Conservation (phyloP, 2,329 filamentous ascomycete genomes). For the Juglanconis juglandina region DNA sequence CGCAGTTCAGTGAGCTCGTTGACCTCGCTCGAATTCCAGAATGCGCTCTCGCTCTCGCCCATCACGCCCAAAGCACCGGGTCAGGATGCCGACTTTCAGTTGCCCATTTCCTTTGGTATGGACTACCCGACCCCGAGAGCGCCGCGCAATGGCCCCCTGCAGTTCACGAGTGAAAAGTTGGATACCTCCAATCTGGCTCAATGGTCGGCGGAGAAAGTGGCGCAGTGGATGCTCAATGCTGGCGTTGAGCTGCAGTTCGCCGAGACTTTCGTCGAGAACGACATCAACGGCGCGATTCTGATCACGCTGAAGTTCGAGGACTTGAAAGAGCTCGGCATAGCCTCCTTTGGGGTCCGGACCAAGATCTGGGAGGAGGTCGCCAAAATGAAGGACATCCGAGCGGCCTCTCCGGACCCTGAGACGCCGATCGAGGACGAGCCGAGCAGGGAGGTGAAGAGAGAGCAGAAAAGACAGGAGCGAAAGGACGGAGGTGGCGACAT, state of each 20-base stretch:
- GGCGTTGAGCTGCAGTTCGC: conserved; percentile 75
- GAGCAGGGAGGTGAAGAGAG: conserved; percentile 47
- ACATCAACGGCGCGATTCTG: conserved; percentile 84
- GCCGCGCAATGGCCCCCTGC: conserved; percentile 50
- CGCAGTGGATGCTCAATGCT: conserved; percentile 80
- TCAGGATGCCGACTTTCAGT: conserved; percentile 27
- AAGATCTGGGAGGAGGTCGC: conserved; percentile 79
- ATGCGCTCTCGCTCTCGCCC: conserved; percentile 67
- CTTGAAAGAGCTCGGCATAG: conserved; percentile 74
- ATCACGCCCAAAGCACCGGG: conserved; percentile 61
- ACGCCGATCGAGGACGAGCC: conserved; percentile 61
- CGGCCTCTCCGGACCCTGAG: conserved; percentile 48
- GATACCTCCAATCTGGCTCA: conserved; percentile 56
- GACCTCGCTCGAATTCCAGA: conserved; percentile 45
- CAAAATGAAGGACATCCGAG: conserved; percentile 56
- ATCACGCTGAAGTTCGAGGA: conserved; percentile 91
- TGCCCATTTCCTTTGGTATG: conserved; percentile 35
- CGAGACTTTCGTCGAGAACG: conserved; percentile 84
- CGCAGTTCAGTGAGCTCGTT: conserved; percentile 63
- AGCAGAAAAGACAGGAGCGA: conserved; percentile 39
- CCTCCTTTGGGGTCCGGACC: conserved; percentile 77
- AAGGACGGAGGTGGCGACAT: conserved; percentile 30
- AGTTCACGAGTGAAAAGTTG: conserved; percentile 54
- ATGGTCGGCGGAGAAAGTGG: conserved; percentile 75
- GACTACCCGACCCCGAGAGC: conserved; percentile 34